Evolutionary conservation across 192 early-diverging fungal genomes (phyloP), one percentile per base, ranked within the genome.

Genomic region (Funneliformis geosporum): DNA sequence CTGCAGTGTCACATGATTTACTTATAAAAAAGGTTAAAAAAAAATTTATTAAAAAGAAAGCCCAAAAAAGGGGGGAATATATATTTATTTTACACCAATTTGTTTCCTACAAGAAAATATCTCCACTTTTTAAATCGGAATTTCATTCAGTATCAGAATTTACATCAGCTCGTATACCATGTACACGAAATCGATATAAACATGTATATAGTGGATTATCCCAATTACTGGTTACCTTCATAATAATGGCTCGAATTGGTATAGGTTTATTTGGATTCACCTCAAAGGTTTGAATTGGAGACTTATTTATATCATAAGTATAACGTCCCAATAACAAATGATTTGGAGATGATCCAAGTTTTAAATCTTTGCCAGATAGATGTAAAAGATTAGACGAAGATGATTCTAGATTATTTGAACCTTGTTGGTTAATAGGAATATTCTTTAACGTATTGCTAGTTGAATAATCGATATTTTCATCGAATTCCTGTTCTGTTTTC

Each of bases 161-260:
- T 16, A 23, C 23, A 16, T 65, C 62, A 8, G 50, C 44, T 14
- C 39, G 72, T 59, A 5, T 60, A 46, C 74, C 60, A 42, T 76
- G 93, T 39, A 92, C 89, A 40, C 93, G 91, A 65, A 94, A 87
- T 60, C 93, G 90, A 81, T 94, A 94, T 55, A 94, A 46, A 62
- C 92, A 93, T 8, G 93, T 94, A 77, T 91, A 90, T 18, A 88
- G 81, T n/a, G 86, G 84, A 76, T 94, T 84, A 8, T 93, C 93
- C 91, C 92, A 93, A 82, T 94, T 94, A 60, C 87, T 88, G 25
- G 84, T 87, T 74, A 94, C 75, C 44, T 87, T 87, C 47, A 94
- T 78, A 11, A 90, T 82, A 25, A 92, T 84, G 74, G 88, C 83
- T 62, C 80, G 23, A 33, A 33, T 33, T 33, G 33, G 33, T 81